Evolutionary conservation across 179 eudicot species (phyloP).

Genomic region (Beta corolliflora): DNA sequence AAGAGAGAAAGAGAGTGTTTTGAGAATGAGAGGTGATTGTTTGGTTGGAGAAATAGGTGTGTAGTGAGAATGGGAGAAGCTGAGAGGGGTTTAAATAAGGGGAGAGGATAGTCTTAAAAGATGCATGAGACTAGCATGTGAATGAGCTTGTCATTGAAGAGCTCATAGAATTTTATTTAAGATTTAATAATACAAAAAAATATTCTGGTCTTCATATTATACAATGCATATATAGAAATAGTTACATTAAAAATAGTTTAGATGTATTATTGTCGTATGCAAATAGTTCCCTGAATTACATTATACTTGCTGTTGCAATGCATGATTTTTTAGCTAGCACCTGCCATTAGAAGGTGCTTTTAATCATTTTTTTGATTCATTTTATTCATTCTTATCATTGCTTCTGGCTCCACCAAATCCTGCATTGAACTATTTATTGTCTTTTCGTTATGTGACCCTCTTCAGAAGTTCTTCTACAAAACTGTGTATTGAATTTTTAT

Average conservation of each 20-base stretch:
- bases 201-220: conserved; percentile 11
- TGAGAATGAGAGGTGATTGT: conserved; percentile 15
- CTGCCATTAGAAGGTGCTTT: conserved; percentile 36
- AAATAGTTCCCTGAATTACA: conserved; percentile 22
- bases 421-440: conserved; percentile 7
- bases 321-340: conserved; percentile 34
- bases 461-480: background rate
- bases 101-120: conserved; percentile 32
- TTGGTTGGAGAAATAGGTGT: conserved; percentile 51
- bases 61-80: conserved; percentile 51
- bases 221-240: conserved; percentile 7
- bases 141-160: conserved; percentile 29
- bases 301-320: conserved; percentile 31
- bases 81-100: conserved; percentile 68
- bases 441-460: background rate
- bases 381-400: conserved; percentile 38
- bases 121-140: conserved; percentile 65
- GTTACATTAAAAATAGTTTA: conserved; percentile 5
- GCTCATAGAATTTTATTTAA: conserved; percentile 15
- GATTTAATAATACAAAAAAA: background rate
- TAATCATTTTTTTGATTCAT: conserved; percentile 34
- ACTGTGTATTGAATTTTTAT: background rate
- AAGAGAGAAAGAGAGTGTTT: conserved; percentile 24
- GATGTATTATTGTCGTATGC: conserved; percentile 25
- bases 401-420: conserved; percentile 41